Conservation (phyloP, 768 basidiomycete genomes). For the Lentinula boryana region DNA sequence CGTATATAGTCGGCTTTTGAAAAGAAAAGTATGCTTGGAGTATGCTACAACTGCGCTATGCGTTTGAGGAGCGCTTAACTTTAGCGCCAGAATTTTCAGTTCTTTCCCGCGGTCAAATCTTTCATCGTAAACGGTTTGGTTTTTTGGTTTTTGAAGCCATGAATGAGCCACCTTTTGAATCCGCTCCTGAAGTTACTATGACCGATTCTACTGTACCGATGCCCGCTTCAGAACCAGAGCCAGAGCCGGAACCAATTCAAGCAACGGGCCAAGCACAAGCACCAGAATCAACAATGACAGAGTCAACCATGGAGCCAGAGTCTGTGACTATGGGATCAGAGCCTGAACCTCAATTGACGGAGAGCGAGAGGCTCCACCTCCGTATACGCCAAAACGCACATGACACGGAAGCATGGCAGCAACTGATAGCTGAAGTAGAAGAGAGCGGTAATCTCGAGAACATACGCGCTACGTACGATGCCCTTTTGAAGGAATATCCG, state of each 20-base stretch:
- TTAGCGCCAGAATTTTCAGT: background rate
- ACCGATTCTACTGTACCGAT: background rate
- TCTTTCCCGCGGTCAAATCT: background rate
- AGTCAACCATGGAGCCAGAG: background rate
- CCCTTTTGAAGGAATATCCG: constrained; percentile 78
- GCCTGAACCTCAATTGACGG: constrained; percentile 23
- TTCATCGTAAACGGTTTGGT: background rate
- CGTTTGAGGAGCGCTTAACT: background rate
- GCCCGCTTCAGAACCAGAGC: background rate
- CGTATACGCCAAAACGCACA: constrained; percentile 59
- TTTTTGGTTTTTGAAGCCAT: background rate
- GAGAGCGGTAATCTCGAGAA: constrained; percentile 70
- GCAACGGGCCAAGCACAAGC: background rate
- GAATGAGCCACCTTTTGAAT: background rate
- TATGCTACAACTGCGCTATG: too few species aligned
- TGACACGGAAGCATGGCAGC: constrained; percentile 76
- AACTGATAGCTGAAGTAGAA: constrained; percentile 73
- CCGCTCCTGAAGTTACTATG: background rate
- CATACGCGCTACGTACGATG: constrained; percentile 78
- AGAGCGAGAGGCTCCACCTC: constrained; percentile 60
- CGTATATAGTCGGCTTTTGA: too few species aligned
- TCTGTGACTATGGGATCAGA: background rate
- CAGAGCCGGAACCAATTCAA: background rate
- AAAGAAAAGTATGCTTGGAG: too few species aligned
- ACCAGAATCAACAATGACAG: background rate